These are phyloP conservation scores for Cladophialophora chaetospira DNA, from an alignment of 2,329 filamentous ascomycete species.

Conservation along the genomic window DNA sequence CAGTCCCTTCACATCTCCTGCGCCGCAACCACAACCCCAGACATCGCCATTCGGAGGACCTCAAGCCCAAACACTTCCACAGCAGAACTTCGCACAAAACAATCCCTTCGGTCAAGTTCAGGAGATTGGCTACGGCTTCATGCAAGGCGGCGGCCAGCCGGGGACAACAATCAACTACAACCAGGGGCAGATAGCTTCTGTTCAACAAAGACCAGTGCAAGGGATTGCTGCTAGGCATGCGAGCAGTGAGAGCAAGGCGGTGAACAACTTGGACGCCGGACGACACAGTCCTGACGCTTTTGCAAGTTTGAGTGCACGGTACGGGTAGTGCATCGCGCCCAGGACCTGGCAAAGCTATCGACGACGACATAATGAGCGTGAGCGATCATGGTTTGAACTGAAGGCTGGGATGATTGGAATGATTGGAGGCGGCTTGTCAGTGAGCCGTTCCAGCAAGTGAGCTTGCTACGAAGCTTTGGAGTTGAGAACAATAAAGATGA, in stretches of 20 bases:
- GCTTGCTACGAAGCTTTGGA: too few relatives aligned
- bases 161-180: not conserved
- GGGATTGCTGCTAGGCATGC: constrained; percentile 33
- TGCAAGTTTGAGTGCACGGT: constrained; percentile 51
- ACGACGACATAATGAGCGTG: not conserved
- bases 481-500: too few relatives aligned
- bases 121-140: not conserved
- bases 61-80: not conserved
- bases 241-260: constrained; percentile 53
- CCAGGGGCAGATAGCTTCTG: not conserved
- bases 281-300: constrained; percentile 55
- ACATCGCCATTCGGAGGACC: not conserved
- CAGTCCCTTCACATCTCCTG: constrained; percentile 1
- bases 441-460: too few relatives aligned
- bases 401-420: not conserved
- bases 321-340: constrained; percentile 21
- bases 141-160: not conserved
- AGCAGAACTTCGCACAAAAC: not conserved
- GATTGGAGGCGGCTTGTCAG: not conserved
- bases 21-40: not conserved
- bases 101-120: not conserved
- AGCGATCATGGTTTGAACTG: too few relatives aligned
- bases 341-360: too few relatives aligned
- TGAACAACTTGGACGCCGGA: constrained; percentile 49
- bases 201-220: constrained; percentile 5